Evolutionary conservation across 495 filamentous ascomycete genomes (phyloP).

Genomic region (Aspergillus saccharolyticus): DNA sequence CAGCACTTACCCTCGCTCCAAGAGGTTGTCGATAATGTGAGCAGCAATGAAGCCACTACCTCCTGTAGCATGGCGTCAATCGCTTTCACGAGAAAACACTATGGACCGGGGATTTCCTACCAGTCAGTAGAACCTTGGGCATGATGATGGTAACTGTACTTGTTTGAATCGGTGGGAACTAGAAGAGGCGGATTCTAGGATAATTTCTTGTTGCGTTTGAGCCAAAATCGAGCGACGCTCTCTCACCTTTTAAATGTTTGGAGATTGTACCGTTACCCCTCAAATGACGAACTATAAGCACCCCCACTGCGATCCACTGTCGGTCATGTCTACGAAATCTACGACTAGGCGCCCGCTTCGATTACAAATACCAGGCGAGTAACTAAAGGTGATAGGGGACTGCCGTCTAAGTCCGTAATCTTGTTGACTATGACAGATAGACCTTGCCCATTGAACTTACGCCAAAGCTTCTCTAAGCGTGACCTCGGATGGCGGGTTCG

Average conservation of each 20-base stretch:
- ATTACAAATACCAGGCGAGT: neutral
- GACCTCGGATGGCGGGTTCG: neutral
- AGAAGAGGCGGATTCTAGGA: neutral
- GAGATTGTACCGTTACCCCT: neutral
- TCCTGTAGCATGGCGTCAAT: constrained; percentile 33
- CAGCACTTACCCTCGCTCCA: constrained; percentile 49
- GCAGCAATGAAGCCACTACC: constrained; percentile 73
- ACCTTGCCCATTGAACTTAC: neutral
- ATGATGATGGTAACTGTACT: constrained; percentile 20
- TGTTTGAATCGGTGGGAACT: neutral
- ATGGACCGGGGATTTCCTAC: constrained; percentile 18
- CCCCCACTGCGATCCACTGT: neutral
- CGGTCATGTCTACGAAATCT: neutral
- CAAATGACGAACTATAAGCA: neutral
- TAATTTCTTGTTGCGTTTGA: neutral
- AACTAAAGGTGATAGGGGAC: neutral
- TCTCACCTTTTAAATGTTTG: neutral
- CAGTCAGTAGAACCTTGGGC: constrained; percentile 41
- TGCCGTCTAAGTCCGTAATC: too few species aligned
- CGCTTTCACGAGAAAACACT: neutral
- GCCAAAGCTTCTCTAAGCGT: neutral
- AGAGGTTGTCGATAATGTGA: constrained; percentile 72
- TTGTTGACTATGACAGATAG: too few species aligned
- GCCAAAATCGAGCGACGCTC: neutral
- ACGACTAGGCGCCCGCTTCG: neutral